Evolutionary conservation across 2,329 filamentous ascomycete species (phyloP), one percentile per base, ranked within the genome.

Genomic region (Cladophialophora yegresii): DNA sequence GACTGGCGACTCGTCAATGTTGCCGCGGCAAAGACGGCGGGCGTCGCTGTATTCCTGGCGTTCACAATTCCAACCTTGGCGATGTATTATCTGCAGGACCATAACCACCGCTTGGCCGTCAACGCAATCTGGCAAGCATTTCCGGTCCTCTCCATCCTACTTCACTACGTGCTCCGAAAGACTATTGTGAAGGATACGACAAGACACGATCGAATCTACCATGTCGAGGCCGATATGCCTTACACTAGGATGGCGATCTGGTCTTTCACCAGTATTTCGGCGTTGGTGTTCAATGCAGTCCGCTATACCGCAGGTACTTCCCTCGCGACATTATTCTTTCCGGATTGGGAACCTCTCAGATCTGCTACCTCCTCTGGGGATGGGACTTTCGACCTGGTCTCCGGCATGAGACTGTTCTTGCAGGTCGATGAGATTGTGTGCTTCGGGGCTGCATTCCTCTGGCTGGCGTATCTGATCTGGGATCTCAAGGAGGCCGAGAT

Each of bases 401-500:
- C 71, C 23, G 61, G 53, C 23, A 63, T 54, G 30, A 54, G 33
- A 20, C 16, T 59, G 13, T 54, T 63, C 22, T 28, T 63, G n/a
- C 61, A 63, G 23, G 49, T 59, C 26, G 61, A 59, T 28, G 54
- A 58, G 22, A 40, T 49, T 59, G 47, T 45, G 13, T 54, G 54
- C 32, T 63, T 63, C 36, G 16, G n/a, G 22, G 61, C 54, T 5
- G 61, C 61, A 45, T 61, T 72, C n/a, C 47, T 75, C n/a, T 78
- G 75, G 76, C 68, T 72, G 1, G 45, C 71, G 23, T 68, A 77
- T 54, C 70, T 71, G 22, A 72, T 77, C 60, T 62, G 65, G 36
- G 76, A 79, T 61, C 64, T 77, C 50, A 77, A 75, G 62, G 68
- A 55, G 20, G 72, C 71, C 0, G 69, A 73, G 1, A 77, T 75